A percentile compares a stretch with the other conserved stretches of the same genome.
These are phyloP conservation scores for Phytophthora fragariae DNA, from an alignment of 352 stramenopile species.

Conservation along the genomic window DNA sequence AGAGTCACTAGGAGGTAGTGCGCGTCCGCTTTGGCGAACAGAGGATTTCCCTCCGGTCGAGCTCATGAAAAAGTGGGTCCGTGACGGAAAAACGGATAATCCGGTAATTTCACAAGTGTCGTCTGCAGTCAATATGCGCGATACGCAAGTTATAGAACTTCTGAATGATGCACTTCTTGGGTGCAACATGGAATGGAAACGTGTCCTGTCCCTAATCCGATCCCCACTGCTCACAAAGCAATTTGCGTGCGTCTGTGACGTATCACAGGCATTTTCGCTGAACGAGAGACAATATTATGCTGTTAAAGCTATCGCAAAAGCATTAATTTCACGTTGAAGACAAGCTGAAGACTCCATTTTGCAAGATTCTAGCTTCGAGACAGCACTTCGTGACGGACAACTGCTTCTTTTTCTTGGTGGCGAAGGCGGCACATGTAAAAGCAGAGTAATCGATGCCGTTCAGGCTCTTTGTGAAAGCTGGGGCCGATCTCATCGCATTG, in stretches of 20 bases:
- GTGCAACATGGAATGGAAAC: neutral
- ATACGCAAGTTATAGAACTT: neutral
- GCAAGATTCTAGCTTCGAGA: neutral
- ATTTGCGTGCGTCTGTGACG: neutral
- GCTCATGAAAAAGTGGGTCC: constrained; percentile 1
- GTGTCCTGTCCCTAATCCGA: neutral
- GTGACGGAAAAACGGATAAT: constrained; percentile 1
- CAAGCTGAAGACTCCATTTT: too few species aligned
- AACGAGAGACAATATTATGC: constrained; percentile 1
- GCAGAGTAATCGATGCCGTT: constrained; percentile 3
- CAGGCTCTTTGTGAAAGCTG: constrained; percentile 8
- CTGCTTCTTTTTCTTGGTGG: constrained; percentile 6
- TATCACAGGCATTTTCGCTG: neutral
- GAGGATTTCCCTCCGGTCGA: neutral
- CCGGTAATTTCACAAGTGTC: neutral
- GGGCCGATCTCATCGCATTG: neutral
- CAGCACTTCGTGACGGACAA: neutral
- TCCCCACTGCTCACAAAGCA: neutral
- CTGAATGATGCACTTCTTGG: neutral
- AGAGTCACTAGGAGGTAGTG: too few species aligned
- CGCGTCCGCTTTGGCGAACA: neutral
- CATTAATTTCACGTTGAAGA: too few species aligned
- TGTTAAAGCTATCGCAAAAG: too few species aligned
- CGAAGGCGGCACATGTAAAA: constrained; percentile 11
- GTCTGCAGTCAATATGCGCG: neutral